Base-by-base conservation (phyloP, 2,329 filamentous ascomycete genomes). In the Scedosporium minutisporum region DNA sequence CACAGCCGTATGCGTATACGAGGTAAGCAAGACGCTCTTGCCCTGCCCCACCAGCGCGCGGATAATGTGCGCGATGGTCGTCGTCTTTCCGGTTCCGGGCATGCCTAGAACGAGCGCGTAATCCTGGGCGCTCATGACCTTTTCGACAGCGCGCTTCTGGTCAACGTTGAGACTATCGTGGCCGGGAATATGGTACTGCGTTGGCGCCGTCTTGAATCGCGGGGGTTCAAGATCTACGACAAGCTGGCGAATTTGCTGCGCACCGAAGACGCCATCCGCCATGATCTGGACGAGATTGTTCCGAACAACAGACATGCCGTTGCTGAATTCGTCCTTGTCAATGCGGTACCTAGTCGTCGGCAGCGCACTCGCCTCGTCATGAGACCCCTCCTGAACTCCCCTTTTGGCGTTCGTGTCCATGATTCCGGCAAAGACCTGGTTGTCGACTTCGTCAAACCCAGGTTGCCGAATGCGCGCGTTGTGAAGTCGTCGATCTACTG, bases 311-410 rank as follows among this genome's bases (percentile, higher is more conserved):
- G 95, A 92, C 91, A 99, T 96, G 63, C 95, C 95, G 69, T 96
- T 97, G 75, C 91, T 96, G 74, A 99, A 99, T 71, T 99, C 95
- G 69, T 99, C 95, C 72, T 97, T 97, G 75, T 99, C 95, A 3
- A 99, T 79, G 25, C 95, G 88, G 69, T 96, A 99, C 58, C 85
- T 80, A 5, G 89, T 76, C 12, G 6, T 6, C n/a, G 42, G 59
- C 60, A 42, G 21, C 79, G 79, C 12, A 12, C 63, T 58, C 18
- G 46, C 48, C 1, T 25, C 16, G 44, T 64, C 61, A 21, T 25
- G 44, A 10, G 63, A 62, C 21, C 29, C 51, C 23, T 62, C 29
- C 33, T 38, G 33, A 38, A 12, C 25, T 16, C 61, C 61, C 44
- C 64, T 60, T 2, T 61, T 60, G 12, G 72, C 69, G 6, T 80